phyloP scores from a whole-genome alignment of 2,329 filamentous ascomycete species.

The Hypoxylon sp. region DNA sequence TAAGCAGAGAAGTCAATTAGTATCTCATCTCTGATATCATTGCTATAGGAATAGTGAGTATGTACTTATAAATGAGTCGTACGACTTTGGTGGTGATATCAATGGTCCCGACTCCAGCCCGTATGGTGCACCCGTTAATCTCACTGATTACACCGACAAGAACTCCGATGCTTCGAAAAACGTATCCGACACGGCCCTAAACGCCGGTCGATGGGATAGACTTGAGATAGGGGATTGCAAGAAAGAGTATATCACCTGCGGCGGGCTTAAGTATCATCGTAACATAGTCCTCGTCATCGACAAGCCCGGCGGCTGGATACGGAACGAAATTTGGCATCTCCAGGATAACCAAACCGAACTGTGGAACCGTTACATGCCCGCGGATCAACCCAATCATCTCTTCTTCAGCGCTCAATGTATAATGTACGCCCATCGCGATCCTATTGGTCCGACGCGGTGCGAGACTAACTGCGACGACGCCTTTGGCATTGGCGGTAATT shows the following conservation, averaged over 20 bases:
- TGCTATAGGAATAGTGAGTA: neutral
- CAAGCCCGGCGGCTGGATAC: conserved; percentile 44
- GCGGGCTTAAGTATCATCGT: conserved; percentile 36
- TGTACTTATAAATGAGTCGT: neutral
- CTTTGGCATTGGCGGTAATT: neutral
- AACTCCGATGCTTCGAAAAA: conserved; percentile 24
- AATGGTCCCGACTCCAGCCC: neutral
- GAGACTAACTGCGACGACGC: conserved; percentile 5
- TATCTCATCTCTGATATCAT: too few relatives aligned
- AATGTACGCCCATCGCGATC: conserved; percentile 14
- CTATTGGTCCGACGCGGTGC: neutral
- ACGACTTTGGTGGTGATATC: neutral
- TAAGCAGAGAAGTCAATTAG: too few relatives aligned
- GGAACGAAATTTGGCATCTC: conserved; percentile 46
- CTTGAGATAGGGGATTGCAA: conserved; percentile 34
- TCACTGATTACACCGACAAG: conserved; percentile 25
- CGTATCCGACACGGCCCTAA: conserved; percentile 17
- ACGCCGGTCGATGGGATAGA: conserved; percentile 24
- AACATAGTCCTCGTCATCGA: conserved; percentile 41
- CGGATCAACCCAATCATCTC: conserved; percentile 40
- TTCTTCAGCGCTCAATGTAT: conserved; percentile 41
- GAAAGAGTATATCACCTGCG: conserved; percentile 35
- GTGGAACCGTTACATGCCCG: conserved; percentile 45
- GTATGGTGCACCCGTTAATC: conserved; percentile 22
- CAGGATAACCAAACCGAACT: conserved; percentile 31